These are phyloP conservation scores for Helicocarpus griseus DNA, from an alignment of 2,329 filamentous ascomycete species.

Conservation along the genomic window DNA sequence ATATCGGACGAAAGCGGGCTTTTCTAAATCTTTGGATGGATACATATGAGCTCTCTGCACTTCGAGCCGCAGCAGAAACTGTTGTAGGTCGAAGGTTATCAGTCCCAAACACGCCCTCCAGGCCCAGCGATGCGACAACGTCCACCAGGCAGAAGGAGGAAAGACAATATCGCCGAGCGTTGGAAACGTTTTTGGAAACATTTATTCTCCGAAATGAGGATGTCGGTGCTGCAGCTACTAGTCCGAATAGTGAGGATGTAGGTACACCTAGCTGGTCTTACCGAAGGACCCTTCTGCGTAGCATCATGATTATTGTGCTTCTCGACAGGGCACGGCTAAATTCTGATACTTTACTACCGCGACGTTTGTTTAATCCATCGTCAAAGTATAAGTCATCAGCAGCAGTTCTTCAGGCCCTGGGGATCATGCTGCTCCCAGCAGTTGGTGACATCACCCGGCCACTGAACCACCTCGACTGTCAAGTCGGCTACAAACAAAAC, in stretches of 20 bases:
- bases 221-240: slow-evolving; percentile 20
- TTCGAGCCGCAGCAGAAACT: slow-evolving; percentile 48
- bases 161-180: slow-evolving; percentile 29
- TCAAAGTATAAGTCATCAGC: slow-evolving; percentile 49
- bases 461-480: slow-evolving; percentile 48
- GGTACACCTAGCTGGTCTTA: slow-evolving; percentile 40
- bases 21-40: slow-evolving; percentile 50
- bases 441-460: slow-evolving; percentile 48
- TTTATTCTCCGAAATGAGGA: slow-evolving; percentile 53
- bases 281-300: slow-evolving; percentile 47
- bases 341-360: slow-evolving; percentile 19
- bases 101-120: slow-evolving; percentile 8
- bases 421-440: slow-evolving; percentile 47
- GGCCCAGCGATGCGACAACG: slow-evolving; percentile 1
- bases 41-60: slow-evolving; percentile 43
- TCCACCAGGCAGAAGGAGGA: slow-evolving; percentile 8
- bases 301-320: slow-evolving; percentile 50
- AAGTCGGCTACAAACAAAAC: slow-evolving; percentile 45
- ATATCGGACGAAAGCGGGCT: slow-evolving; percentile 48
- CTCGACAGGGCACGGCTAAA: slow-evolving; percentile 46
- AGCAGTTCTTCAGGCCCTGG: slow-evolving; percentile 43
- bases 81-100: slow-evolving; percentile 47
- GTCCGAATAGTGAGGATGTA: slow-evolving; percentile 25
- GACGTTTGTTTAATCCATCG: slow-evolving; percentile 42
- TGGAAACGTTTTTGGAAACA: slow-evolving; percentile 46